A percentile compares a stretch with the other conserved stretches of the same genome.
Evolutionary conservation across 2,329 filamentous ascomycete genomes (phyloP).

Genomic region (Pleomassaria siparia): DNA sequence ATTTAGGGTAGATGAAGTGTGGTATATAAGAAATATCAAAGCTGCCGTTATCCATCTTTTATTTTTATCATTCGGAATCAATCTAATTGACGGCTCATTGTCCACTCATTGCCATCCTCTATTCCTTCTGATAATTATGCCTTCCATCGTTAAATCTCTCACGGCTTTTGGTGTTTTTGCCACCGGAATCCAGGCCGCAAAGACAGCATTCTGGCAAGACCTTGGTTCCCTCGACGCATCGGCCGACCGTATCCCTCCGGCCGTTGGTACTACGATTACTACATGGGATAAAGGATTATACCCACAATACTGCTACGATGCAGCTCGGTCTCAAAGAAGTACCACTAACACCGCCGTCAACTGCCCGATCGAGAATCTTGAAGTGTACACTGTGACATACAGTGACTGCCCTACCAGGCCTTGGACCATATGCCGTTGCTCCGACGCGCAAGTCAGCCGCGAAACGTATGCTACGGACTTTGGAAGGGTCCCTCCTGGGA

Average conservation of each 20-base stretch:
- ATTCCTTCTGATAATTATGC: neutral
- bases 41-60: neutral
- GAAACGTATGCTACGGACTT: constrained; percentile 10
- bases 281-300: constrained; percentile 9
- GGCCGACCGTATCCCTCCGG: constrained; percentile 6
- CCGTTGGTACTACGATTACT: neutral
- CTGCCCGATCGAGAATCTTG: constrained; percentile 10
- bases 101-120: neutral
- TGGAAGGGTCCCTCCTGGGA: constrained; percentile 13
- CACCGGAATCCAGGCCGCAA: constrained; percentile 4
- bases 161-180: constrained; percentile 2
- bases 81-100: neutral
- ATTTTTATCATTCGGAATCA: neutral
- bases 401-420: constrained; percentile 13
- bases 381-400: constrained; percentile 15
- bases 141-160: constrained; percentile 4
- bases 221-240: constrained; percentile 6
- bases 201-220: constrained; percentile 1
- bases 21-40: neutral
- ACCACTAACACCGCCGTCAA: constrained; percentile 8
- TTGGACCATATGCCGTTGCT: constrained; percentile 15
- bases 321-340: constrained; percentile 6
- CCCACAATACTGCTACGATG: constrained; percentile 16
- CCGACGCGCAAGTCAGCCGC: constrained; percentile 12
- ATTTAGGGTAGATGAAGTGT: no score